A percentile compares a stretch with the other conserved stretches of the same genome.
Conservation (phyloP, 1,284 basidiomycete species). For the Ustilago nuda region DNA sequence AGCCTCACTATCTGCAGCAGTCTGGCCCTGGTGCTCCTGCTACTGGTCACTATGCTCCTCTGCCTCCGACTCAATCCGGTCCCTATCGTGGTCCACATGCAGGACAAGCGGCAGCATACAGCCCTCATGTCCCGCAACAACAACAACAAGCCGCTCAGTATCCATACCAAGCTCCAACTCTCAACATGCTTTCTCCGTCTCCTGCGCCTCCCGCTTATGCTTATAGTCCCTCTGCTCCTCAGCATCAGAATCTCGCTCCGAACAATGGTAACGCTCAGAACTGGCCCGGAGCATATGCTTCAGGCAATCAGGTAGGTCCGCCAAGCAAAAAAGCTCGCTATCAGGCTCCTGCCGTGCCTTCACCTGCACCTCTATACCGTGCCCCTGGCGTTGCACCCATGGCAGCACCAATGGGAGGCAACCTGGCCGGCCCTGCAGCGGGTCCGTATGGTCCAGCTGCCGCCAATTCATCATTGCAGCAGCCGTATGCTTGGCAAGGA, state of each 20-base stretch:
- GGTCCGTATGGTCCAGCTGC: slow-evolving; percentile 8
- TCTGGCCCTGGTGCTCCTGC: slow-evolving; percentile 22
- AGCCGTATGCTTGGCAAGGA: slow-evolving; percentile 36
- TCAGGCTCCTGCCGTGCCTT: slow-evolving; percentile 20
- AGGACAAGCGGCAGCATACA: slow-evolving; percentile 20
- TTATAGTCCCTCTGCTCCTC: slow-evolving; percentile 17
- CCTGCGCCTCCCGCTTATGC: slow-evolving; percentile 22
- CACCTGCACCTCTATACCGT: slow-evolving; percentile 1
- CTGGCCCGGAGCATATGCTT: slow-evolving; percentile 34
- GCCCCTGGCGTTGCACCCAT: slow-evolving; percentile 15
- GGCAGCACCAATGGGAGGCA: background rate
- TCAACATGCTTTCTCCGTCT: slow-evolving; percentile 17
- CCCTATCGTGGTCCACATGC: slow-evolving; percentile 18
- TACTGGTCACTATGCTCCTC: slow-evolving; percentile 19
- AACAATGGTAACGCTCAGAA: slow-evolving; percentile 13
- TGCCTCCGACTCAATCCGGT: slow-evolving; percentile 23
- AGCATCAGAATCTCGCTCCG: slow-evolving; percentile 18
- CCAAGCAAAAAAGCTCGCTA: slow-evolving; percentile 39
- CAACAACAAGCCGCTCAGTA: slow-evolving; percentile 23
- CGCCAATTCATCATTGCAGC: slow-evolving; percentile 13
- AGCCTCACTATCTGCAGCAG: slow-evolving; percentile 50
- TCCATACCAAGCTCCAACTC: slow-evolving; percentile 28
- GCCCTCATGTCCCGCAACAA: slow-evolving; percentile 22
- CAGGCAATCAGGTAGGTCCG: slow-evolving; percentile 35
- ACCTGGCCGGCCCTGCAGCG: slow-evolving; percentile 4